Evolutionary conservation across 108 stramenopile species (phyloP), one percentile per base, ranked within the genome.

Genomic region (Cyclostephanos invisitatus): DNA sequence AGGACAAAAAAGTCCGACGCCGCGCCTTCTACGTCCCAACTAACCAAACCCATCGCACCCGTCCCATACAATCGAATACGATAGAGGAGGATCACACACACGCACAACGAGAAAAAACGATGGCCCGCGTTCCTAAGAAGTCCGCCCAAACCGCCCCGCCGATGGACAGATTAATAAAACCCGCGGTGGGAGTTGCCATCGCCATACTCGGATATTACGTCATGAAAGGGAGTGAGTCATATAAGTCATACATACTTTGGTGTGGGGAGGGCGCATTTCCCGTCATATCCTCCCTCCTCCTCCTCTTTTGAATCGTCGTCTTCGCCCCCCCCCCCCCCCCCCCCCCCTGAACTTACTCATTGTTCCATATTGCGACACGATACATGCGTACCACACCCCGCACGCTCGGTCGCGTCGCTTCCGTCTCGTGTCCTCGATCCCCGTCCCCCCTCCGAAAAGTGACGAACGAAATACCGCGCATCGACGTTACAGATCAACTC

Each of bases 141-240:
- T 64, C 61, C 14, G 58, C 36, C 15, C 44, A 56, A 67, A 40
- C 24, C 29, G 71, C 92, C 48, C 90, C 88, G 8, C 74, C 89
- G 11, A 55, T 94, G 28, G 89, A 91, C 38, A 84, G 89, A 72
- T 74, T 89, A 1, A 61, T 91, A 12, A 88, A 82, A 46, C 93
- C 93, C 38, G 88, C 90, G 20, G 81, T 86, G 42, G 93, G 83
- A 14, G 62, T 94, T 24, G 89, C 65, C 37, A 27, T 94, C 54
- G 87, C 90, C 4, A 64, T 94, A 57, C 22, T 91, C 8, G 89
- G 68, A 9, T 94, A 91, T 69, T 85, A 90, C 21, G 87, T 91
- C 63, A 74, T 94, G 68, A 81, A 83, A 50, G 93, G 93, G 32
- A 77, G 87, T 59, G 76, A 72, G 36, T 50, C n/a, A n/a, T n/a